Base-by-base conservation (phyloP, 352 stramenopile species). In the Globisporangium carolinianum region DNA sequence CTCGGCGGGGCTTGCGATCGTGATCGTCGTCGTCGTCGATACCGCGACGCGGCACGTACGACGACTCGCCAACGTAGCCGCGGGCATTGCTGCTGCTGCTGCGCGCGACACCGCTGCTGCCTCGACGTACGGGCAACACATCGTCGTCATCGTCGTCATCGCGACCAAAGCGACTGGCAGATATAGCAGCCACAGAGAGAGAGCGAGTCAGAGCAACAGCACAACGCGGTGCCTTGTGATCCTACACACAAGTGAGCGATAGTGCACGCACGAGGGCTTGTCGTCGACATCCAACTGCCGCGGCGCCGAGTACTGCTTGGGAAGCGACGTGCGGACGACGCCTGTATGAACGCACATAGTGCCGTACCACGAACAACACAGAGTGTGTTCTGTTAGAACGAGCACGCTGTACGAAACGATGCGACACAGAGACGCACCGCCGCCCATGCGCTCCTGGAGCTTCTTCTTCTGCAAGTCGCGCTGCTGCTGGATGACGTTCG, bases 381-480 rank as follows among this genome's bases (percentile, higher is more conserved):
- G 18, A 24, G 18, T 24, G 18, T 24, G 18, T 24, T 24, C 18
- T 24, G 18, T 24, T 24, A 24, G 38, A 47, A 5, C 5, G 18
- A 45, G 37, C 24, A 41, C 32, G 14, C 15, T 24, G 18, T 24
- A 24, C 18, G 18, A 24, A 24, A 24, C 18, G 18, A 24, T 24
- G 18, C 18, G 18, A 24, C 18, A 24, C 18, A 24, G 18, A 17
- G 38, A 32, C 53, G 24, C 68, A 92, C 83, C 81, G 62, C 75
- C 81, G 50, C 76, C 84, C 79, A 91, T 87, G 55, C 83, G 77
- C 43, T 90, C 82, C 47, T 93, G 83, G 0, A 93, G 73, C 61
- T 91, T 94, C 61, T 91, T 94, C 71, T 91, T 94, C 67, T 94
- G 83, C 17, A 91, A 60, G 36, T 94, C 83, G 2, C 82, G 81